Evolutionary conservation across 768 basidiomycete species (phyloP), one percentile per base, ranked within the genome.

Genomic region (Arthromyces matolae): DNA sequence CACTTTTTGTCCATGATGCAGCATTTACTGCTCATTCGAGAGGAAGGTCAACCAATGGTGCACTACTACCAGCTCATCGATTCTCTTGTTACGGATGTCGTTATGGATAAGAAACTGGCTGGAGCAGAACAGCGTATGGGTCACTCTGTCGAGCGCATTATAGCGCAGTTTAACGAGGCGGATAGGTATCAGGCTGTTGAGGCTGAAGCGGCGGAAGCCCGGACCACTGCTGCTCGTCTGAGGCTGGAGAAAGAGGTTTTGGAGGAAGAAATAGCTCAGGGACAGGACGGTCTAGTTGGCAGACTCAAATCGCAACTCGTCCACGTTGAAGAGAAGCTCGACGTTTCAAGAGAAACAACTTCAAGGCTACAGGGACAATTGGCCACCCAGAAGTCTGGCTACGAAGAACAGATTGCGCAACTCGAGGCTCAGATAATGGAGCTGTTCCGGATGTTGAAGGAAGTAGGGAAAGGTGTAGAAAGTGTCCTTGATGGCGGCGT

Each of bases 1-100:
- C 84, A 94, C 63, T 88, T 99, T 64, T 71, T 94, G 33, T 90
- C 91, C n/a, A 87, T 93, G 66, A 80, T 98, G 79, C 92, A 93
- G 61, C 93, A 97, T 66, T 65, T 99, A 47, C 75, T 97, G 16
- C 80, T 98, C 55, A 89, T 98, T 55, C 81, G 87, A 45, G 89
- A 91, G 57, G 91, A 97, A 55, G 90, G 86, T 5, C 84, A 86
- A 28, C 75, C 83, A 22, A 80, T 91, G 67, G 82, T 84, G 34
- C 88, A 92, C 54, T 89, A 94, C 63, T 97, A 89, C 65, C 91
- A 91, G 64, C 78, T 99, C 29, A 76, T 99, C 54, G 92, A 97
- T 63, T 84, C 86, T 6, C 73, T 97, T 36, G 80, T 98, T 36
- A 84, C 90, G 37, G 87, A 93, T 61, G 81, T 98, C 49, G 93